Evolutionary conservation across 495 filamentous ascomycete genomes (phyloP), one percentile per base, ranked within the genome.

Genomic region (Tuber magnatum): DNA sequence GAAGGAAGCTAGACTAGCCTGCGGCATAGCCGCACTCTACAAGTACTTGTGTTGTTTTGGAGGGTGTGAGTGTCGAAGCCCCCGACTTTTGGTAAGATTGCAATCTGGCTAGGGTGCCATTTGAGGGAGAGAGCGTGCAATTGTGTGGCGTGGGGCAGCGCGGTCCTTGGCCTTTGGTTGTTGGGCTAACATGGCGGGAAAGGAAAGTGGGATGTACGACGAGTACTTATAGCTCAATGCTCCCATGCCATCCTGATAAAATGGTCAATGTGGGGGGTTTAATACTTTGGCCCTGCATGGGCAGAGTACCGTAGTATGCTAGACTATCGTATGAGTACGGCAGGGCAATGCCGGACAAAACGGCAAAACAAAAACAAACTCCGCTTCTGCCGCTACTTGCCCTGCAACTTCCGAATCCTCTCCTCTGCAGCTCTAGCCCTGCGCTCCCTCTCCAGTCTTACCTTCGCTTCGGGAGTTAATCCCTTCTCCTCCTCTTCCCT

Each of bases 321-420:
- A 35, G 56, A 8, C 20, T 35, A 65, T 65, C 28, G 16, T 65
- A 65, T 18, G 9, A 65, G 56, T n/a, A 65, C 56, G 12, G 56
- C 18, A 6, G 12, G 24, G 9, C 48, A 56, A 48, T 24, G 20
- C 3, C 6, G 20, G 20, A 6, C 46, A 24, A 48, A 12, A 14
- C n/a, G 12, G n/a, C 51, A 16, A 61, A 16, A 32, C 51, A 16
- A 51, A 41, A 48, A 71, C 43, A 71, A 28, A 48, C 71, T 3
- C 76, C 43, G 22, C 70, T 68, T 39, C 76, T 51, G 61, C 76
- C 43, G 61, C 12, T 46, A 24, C 73, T 82, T 80, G 46, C 80
- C 85, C 75, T 86, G 87, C 88, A 93, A 86, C 79, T 88, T 84
- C 82, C 86, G 88, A 61, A 97, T 88, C 78, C 94, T 89, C 86